Evolutionary conservation across 2,329 filamentous ascomycete genomes (phyloP).

Genomic region (Fusarium foetens): DNA sequence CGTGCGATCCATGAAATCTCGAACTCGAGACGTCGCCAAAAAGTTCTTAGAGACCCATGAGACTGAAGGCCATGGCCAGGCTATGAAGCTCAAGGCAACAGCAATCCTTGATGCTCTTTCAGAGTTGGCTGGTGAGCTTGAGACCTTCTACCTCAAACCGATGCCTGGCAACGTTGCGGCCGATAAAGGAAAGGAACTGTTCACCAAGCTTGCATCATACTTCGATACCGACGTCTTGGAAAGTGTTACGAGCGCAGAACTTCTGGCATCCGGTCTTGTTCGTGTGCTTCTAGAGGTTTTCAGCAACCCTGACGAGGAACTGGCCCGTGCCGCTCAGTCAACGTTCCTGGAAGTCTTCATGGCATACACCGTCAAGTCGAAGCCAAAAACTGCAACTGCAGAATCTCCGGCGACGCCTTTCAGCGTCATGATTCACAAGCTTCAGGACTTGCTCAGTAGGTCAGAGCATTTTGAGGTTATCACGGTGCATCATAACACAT

Average conservation of each 20-base stretch:
- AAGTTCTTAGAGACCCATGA: slow-evolving; percentile 88
- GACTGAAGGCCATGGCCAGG: slow-evolving; percentile 74
- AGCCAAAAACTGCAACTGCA: slow-evolving; percentile 69
- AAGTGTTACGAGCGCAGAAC: slow-evolving; percentile 93
- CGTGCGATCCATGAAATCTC: slow-evolving; percentile 66
- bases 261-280: slow-evolving; percentile 91
- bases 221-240: slow-evolving; percentile 91
- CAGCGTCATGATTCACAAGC: slow-evolving; percentile 89
- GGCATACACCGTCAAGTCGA: slow-evolving; percentile 75
- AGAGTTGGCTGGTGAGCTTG: slow-evolving; percentile 75
- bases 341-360: slow-evolving; percentile 94
- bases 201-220: slow-evolving; percentile 79
- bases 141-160: slow-evolving; percentile 72
- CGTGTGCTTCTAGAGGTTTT: slow-evolving; percentile 85
- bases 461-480: slow-evolving; percentile 98
- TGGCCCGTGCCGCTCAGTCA: slow-evolving; percentile 76
- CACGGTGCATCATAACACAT: slow-evolving; percentile 91
- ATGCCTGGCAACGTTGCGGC: slow-evolving; percentile 57
- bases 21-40: slow-evolving; percentile 81
- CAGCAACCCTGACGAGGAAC: slow-evolving; percentile 71
- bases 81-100: slow-evolving; percentile 81
- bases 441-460: slow-evolving; percentile 94
- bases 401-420: slow-evolving; percentile 84
- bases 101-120: slow-evolving; percentile 80
- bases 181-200: slow-evolving; percentile 71